These are phyloP conservation scores for Gloeostereum incarnatum DNA, from an alignment of 768 basidiomycete genomes.

Conservation along the genomic window DNA sequence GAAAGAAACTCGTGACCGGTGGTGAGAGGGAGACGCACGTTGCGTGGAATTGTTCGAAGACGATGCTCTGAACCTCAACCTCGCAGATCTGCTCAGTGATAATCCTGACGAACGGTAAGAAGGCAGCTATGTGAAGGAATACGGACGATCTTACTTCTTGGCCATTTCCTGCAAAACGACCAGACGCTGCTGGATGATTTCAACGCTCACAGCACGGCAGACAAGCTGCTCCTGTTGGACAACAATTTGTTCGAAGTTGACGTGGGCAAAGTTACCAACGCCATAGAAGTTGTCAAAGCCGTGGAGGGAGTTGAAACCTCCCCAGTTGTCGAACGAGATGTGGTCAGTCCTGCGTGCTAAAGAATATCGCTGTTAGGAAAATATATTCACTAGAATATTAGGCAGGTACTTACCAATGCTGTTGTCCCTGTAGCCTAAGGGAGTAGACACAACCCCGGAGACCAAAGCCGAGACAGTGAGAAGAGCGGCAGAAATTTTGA, in stretches of 20 bases:
- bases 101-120: constrained; percentile 9
- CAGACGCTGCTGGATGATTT: constrained; percentile 18
- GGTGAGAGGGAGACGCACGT: constrained; percentile 1
- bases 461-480: constrained; percentile 19
- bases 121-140: neutral
- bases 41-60: constrained; percentile 11
- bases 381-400: too few species aligned
- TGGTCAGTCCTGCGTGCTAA: neutral
- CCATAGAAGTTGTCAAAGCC: constrained; percentile 11
- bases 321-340: constrained; percentile 12
- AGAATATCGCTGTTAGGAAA: neutral
- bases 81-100: constrained; percentile 20
- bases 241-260: constrained; percentile 10
- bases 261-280: constrained; percentile 11
- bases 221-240: constrained; percentile 13
- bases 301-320: constrained; percentile 8
- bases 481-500: constrained; percentile 20
- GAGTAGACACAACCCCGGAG: constrained; percentile 17
- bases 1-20: neutral
- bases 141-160: constrained; percentile 11
- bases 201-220: constrained; percentile 10
- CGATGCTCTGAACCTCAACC: constrained; percentile 19
- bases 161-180: constrained; percentile 18
- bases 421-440: constrained; percentile 13
- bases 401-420: too few species aligned